Evolutionary conservation across 352 stramenopile species (phyloP).

Genomic region (Pythium apleroticum): DNA sequence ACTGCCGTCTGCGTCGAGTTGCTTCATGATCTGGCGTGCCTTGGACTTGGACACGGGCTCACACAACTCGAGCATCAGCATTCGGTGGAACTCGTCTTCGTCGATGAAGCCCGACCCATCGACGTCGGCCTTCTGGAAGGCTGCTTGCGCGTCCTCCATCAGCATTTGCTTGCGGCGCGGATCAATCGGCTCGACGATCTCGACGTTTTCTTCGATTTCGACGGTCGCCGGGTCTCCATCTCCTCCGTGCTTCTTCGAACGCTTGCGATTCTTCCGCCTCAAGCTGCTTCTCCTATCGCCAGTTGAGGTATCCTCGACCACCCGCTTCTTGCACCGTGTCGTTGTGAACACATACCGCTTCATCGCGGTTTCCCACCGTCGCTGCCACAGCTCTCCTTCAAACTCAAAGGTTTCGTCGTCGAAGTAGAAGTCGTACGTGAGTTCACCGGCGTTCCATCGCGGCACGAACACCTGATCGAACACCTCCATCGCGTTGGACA

Average conservation of each 20-base stretch:
- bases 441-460: slow-evolving; percentile 42
- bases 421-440: slow-evolving; percentile 63
- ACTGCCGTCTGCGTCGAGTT: slow-evolving; percentile 40
- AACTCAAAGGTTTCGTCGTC: slow-evolving; percentile 49
- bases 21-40: slow-evolving; percentile 31
- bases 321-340: slow-evolving; percentile 21
- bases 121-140: slow-evolving; percentile 35
- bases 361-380: slow-evolving; percentile 31
- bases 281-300: not conserved
- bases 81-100: slow-evolving; percentile 33
- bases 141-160: slow-evolving; percentile 29
- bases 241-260: not conserved
- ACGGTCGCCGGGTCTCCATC: not conserved
- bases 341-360: slow-evolving; percentile 42
- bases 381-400: slow-evolving; percentile 35
- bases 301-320: not conserved
- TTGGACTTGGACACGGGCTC: slow-evolving; percentile 39
- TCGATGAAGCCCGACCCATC: slow-evolving; percentile 44
- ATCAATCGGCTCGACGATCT: slow-evolving; percentile 41
- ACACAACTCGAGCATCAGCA: slow-evolving; percentile 40
- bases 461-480: slow-evolving; percentile 47
- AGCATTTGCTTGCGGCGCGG: slow-evolving; percentile 41
- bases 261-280: slow-evolving; percentile 11
- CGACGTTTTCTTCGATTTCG: slow-evolving; percentile 29
- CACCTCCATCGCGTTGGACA: slow-evolving; percentile 41